These are phyloP conservation scores for Amesomyces nigricolor DNA, from an alignment of 2,329 filamentous ascomycete species.

Conservation along the genomic window DNA sequence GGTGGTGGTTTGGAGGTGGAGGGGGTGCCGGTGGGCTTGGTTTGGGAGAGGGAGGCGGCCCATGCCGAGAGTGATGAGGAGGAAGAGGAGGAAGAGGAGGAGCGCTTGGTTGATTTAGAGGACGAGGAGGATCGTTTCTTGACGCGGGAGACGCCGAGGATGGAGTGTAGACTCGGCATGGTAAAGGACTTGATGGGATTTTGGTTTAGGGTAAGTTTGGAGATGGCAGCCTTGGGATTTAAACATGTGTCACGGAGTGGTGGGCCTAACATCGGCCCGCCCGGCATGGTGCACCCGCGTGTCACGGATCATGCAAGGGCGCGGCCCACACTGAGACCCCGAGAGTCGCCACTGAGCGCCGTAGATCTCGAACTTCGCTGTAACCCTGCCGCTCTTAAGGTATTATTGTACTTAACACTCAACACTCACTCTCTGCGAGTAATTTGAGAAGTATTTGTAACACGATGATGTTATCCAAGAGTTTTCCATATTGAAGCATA, in stretches of 20 bases:
- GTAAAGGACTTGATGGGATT: not conserved
- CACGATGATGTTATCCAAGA: no score
- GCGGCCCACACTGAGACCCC: no score
- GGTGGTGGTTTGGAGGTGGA: slow-evolving; percentile 16
- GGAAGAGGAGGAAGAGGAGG: not conserved
- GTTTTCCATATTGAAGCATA: no score
- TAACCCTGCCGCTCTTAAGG: no score
- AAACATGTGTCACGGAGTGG: not conserved
- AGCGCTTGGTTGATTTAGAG: slow-evolving; percentile 3
- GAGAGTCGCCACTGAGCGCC: no score
- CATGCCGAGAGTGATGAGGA: slow-evolving; percentile 5
- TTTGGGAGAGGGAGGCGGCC: slow-evolving; percentile 15
- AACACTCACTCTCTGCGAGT: no score
- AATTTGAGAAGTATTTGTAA: no score
- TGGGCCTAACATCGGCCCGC: not conserved
- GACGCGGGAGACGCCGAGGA: slow-evolving; percentile 23
- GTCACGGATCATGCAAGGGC: not conserved
- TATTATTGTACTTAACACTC: no score
- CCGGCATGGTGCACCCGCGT: not conserved
- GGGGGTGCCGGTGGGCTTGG: slow-evolving; percentile 15
- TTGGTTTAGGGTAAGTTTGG: not conserved
- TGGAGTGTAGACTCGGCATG: slow-evolving; percentile 22
- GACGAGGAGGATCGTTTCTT: slow-evolving; percentile 20
- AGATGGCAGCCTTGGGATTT: not conserved
- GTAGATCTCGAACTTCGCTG: no score